Percentiles rank a stretch among this genome's conserved stretches.
These are phyloP conservation scores for Abrus precatorius DNA, from an alignment of 306 rosid genomes.

Conservation along the genomic window DNA sequence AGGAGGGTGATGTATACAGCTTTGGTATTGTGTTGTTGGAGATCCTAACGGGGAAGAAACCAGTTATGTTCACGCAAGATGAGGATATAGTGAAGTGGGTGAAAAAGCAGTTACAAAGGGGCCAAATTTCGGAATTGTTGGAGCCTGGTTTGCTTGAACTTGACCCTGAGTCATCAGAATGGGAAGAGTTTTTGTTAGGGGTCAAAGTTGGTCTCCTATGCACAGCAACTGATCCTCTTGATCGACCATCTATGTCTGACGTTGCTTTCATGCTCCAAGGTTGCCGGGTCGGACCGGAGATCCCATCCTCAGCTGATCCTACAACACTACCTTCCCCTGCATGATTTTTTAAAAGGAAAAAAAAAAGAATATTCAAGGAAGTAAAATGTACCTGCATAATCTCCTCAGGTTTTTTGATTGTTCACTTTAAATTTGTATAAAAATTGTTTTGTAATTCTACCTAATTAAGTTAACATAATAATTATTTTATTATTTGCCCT, in stretches of 20 bases:
- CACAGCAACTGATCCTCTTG: slow-evolving; percentile 90
- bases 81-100: slow-evolving; percentile 94
- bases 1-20: slow-evolving; percentile 82
- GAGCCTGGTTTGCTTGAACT: slow-evolving; percentile 89
- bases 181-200: slow-evolving; percentile 91
- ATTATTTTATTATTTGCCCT: neutral
- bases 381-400: neutral
- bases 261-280: slow-evolving; percentile 95
- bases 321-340: slow-evolving; percentile 80
- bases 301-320: slow-evolving; percentile 88
- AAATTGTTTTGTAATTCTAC: slow-evolving; percentile 18
- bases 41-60: slow-evolving; percentile 80
- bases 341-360: slow-evolving; percentile 21
- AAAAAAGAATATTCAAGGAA: slow-evolving; percentile 14
- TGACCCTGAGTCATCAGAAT: slow-evolving; percentile 87
- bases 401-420: slow-evolving; percentile 12
- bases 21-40: slow-evolving; percentile 85
- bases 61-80: slow-evolving; percentile 79
- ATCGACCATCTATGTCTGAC: slow-evolving; percentile 80
- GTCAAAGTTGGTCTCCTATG: slow-evolving; percentile 82
- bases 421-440: slow-evolving; percentile 31
- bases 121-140: slow-evolving; percentile 70
- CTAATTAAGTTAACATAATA: slow-evolving; percentile 2
- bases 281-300: slow-evolving; percentile 83
- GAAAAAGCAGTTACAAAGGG: slow-evolving; percentile 76